Evolutionary conservation across 352 stramenopile genomes (phyloP), one percentile per base, ranked within the genome.

Genomic region (Globisporangium cederbergense): DNA sequence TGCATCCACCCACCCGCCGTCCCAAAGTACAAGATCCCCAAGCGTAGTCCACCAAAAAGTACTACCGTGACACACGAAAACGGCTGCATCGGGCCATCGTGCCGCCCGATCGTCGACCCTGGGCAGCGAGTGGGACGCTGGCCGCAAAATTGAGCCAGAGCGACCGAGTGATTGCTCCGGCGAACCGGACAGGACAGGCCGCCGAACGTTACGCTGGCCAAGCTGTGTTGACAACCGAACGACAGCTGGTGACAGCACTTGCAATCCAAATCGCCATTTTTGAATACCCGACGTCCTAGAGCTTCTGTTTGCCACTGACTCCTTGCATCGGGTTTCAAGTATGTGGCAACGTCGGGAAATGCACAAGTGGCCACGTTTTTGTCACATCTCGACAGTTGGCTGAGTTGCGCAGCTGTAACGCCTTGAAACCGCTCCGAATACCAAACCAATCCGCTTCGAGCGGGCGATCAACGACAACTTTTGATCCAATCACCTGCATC

Each of bases 1-100:
- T 16, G 10, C 10, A 46, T 46, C 40, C 40, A n/a, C 14, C 18
- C 3, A 6, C 14, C 13, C 34, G 54, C 40, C 20, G 30, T 11
- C 28, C 56, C 53, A 54, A 62, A 25, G 57, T 45, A 18, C 52
- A 58, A 58, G 57, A 62, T 62, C 57, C 42, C 34, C 42, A 42
- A 52, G 57, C 43, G 57, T 36, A 36, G 57, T 62, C 57, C 57
- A 45, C 43, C 57, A 54, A 53, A 54, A 58, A 32, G 28, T 25
- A 36, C 32, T 36, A n/a, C 30, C 40, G 43, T 54, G 25, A 53
- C 57, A 62, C 57, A 55, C 57, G n/a, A 34, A 54, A 62, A 40
- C 55, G 55, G 55, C 55, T 60, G 38, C 55, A 60, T 60, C 22
- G 34, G 18, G 20, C 28, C 28, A 54, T 36, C 3, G 28, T 54